Conservation (phyloP, 305 asterid species). For the Solanum chacoense region DNA sequence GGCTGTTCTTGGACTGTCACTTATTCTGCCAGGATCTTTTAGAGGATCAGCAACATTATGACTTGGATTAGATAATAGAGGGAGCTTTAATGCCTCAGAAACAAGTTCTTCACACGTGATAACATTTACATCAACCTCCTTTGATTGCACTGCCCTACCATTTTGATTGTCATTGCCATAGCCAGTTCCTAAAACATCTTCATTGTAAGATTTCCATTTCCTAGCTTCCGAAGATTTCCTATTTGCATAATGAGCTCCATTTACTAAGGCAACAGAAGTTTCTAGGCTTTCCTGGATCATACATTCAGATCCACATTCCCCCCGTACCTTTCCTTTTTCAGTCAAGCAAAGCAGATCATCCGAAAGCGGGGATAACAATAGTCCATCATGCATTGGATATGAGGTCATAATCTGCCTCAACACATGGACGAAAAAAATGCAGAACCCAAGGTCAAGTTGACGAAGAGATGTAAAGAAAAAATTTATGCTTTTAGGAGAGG, state of each 20-base stretch:
- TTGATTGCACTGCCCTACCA: slow-evolving; percentile 18
- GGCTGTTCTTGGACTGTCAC: slow-evolving; percentile 12
- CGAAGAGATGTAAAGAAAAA: background rate
- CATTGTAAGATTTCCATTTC: slow-evolving; percentile 26
- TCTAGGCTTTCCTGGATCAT: slow-evolving; percentile 22
- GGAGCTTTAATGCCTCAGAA: slow-evolving; percentile 67
- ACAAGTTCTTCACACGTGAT: slow-evolving; percentile 60
- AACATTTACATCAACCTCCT: slow-evolving; percentile 36
- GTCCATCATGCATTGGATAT: slow-evolving; percentile 27
- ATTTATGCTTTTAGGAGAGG: background rate
- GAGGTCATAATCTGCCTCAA: slow-evolving; percentile 77
- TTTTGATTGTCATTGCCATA: slow-evolving; percentile 13
- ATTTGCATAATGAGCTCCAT: slow-evolving; percentile 37
- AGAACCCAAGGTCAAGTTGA: slow-evolving; percentile 1
- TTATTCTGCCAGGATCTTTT: slow-evolving; percentile 18
- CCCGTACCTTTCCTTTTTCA: slow-evolving; percentile 33
- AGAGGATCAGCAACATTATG: slow-evolving; percentile 9
- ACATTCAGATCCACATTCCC: slow-evolving; percentile 29
- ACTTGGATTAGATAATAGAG: slow-evolving; percentile 45
- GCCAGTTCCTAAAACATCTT: slow-evolving; percentile 19
- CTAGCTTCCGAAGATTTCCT: slow-evolving; percentile 22
- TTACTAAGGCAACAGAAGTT: slow-evolving; percentile 22
- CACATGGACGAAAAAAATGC: background rate
- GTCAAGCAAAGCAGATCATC: slow-evolving; percentile 47
- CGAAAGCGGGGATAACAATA: slow-evolving; percentile 70